These are phyloP conservation scores for Nemania abortiva DNA, from an alignment of 2,329 filamentous ascomycete species.

Conservation along the genomic window DNA sequence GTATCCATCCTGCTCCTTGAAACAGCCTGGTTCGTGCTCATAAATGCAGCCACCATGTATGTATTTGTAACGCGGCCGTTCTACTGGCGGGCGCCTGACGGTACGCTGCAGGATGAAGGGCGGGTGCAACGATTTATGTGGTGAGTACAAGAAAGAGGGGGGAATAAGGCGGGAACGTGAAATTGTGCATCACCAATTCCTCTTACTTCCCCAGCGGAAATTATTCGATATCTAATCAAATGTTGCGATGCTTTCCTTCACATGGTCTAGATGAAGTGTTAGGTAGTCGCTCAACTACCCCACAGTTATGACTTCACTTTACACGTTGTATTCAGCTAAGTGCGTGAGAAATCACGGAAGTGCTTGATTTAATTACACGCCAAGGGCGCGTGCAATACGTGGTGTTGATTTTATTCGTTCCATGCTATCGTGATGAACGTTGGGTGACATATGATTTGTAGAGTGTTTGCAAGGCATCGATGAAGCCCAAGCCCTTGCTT, in stretches of 20 bases:
- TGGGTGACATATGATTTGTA: slow-evolving; percentile 26
- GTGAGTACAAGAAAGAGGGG: slow-evolving; percentile 57
- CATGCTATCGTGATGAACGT: slow-evolving; percentile 27
- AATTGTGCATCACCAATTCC: background rate
- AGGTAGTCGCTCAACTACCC: background rate
- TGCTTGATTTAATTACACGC: background rate
- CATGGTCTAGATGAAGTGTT: background rate
- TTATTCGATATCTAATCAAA: background rate
- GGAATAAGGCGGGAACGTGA: background rate
- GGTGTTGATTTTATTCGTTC: background rate
- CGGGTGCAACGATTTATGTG: slow-evolving; percentile 84
- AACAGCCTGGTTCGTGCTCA: slow-evolving; percentile 74
- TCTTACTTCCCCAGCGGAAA: background rate
- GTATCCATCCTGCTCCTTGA: slow-evolving; percentile 62
- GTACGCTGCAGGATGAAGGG: slow-evolving; percentile 65
- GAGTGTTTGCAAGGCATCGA: slow-evolving; percentile 12
- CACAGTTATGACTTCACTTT: background rate
- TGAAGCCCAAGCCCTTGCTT: slow-evolving; percentile 14
- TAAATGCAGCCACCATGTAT: slow-evolving; percentile 76
- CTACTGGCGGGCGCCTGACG: slow-evolving; percentile 69
- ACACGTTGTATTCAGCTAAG: background rate
- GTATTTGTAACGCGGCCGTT: slow-evolving; percentile 78
- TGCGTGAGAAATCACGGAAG: background rate
- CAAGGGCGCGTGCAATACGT: background rate
- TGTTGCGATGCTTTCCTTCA: background rate